These are phyloP conservation scores for Curvularia spicifera DNA, from an alignment of 2,329 filamentous ascomycete species.

Conservation along the genomic window DNA sequence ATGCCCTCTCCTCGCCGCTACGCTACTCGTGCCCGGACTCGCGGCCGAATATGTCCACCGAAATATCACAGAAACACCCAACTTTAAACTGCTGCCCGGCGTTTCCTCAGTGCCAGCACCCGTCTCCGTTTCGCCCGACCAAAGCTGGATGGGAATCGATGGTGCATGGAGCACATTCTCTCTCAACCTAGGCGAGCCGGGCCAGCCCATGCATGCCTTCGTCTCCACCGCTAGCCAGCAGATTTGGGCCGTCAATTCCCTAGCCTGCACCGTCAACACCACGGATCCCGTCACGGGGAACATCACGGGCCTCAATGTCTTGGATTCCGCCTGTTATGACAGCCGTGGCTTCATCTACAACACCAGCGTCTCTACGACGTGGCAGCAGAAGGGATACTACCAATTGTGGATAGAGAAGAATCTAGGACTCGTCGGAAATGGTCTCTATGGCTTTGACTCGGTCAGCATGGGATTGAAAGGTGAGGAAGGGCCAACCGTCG, in stretches of 20 bases:
- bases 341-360: conserved; percentile 67
- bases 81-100: conserved; percentile 26
- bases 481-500: conserved; percentile 50
- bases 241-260: conserved; percentile 67
- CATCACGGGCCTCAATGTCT: conserved; percentile 27
- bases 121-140: conserved; percentile 44
- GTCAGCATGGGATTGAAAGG: conserved; percentile 51
- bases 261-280: conserved; percentile 32
- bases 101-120: conserved; percentile 38
- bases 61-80: conserved; percentile 29
- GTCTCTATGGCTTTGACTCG: conserved; percentile 66
- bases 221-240: conserved; percentile 74
- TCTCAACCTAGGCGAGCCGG: conserved; percentile 63
- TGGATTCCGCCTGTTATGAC: conserved; percentile 55
- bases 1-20: conserved; percentile 22
- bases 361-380: conserved; percentile 61
- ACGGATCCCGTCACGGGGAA: conserved; percentile 57
- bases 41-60: conserved; percentile 31
- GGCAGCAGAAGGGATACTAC: conserved; percentile 66
- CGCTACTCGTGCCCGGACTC: conserved; percentile 28
- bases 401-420: conserved; percentile 64
- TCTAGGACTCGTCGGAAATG: conserved; percentile 66
- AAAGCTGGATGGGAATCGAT: conserved; percentile 50
- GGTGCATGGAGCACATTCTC: conserved; percentile 70
- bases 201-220: conserved; percentile 62